A percentile compares a stretch with the other conserved stretches of the same genome.
These are phyloP conservation scores for Boletellus sp. DNA, from an alignment of 768 basidiomycete species.

Conservation along the genomic window DNA sequence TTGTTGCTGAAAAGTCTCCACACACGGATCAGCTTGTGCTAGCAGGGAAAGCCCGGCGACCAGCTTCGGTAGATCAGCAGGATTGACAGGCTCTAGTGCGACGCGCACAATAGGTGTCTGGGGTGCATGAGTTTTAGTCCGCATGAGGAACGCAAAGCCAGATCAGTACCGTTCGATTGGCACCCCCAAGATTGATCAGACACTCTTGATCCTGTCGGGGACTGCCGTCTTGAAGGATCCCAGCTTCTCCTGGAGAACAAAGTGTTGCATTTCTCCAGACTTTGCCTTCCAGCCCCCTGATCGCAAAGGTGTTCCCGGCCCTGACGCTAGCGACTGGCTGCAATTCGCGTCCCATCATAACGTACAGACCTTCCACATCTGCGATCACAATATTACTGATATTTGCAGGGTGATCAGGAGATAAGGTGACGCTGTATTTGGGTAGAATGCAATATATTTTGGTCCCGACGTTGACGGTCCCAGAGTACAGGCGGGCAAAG, in stretches of 20 bases:
- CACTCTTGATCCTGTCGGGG: conserved; percentile 41
- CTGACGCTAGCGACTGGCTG: conserved; percentile 75
- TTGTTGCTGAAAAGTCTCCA: conserved; percentile 94
- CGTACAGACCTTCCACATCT: conserved; percentile 75
- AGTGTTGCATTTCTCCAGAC: conserved; percentile 91
- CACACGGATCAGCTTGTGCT: conserved; percentile 94
- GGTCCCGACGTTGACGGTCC: conserved; percentile 64
- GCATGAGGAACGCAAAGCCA: neutral
- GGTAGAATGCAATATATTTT: conserved; percentile 76
- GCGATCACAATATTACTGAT: conserved; percentile 55
- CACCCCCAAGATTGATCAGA: conserved; percentile 77
- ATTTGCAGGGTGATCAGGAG: conserved; percentile 67
- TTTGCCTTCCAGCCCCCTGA: conserved; percentile 83
- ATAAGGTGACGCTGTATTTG: conserved; percentile 69
- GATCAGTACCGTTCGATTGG: conserved; percentile 54
- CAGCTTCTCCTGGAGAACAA: conserved; percentile 58
- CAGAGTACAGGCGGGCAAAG: conserved; percentile 92
- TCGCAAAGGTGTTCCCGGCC: conserved; percentile 94
- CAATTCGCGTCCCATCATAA: conserved; percentile 98
- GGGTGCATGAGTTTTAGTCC: conserved; percentile 1
- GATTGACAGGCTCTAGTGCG: conserved; percentile 81
- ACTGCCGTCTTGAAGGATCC: conserved; percentile 35
- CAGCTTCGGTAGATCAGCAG: conserved; percentile 85
- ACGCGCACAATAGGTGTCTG: conserved; percentile 91
- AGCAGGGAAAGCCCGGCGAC: conserved; percentile 84